Evolutionary conservation across 441 rosid species (phyloP), one percentile per base, ranked within the genome.

Genomic region (Gossypium laxum): DNA sequence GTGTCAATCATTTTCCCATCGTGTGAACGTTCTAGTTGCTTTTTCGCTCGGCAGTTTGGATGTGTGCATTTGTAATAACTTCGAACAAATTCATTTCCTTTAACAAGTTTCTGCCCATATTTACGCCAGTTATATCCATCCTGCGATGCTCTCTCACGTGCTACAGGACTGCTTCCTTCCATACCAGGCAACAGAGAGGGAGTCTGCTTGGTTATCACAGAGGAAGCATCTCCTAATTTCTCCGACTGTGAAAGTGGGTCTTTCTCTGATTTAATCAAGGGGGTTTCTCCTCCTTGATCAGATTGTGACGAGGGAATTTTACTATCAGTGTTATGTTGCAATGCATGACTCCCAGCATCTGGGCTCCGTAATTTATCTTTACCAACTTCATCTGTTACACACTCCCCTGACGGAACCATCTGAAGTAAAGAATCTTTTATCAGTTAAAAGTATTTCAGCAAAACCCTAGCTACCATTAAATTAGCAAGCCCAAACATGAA

Each of bases 61-160:
- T 88, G 87, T 0, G 98, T 89, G 68, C 98, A 92, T 79, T 82
- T 89, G 84, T 92, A 92, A 79, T 92, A 92, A 79, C 98, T 92
- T 61, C 98, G 82, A 1, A 92, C 74, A 75, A 88, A 89, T 81
- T 89, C 97, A 81, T 89, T 92, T 32, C 93, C 97, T 75, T 83
- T 86, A 60, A 92, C 98, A 80, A 87, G 76, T 73, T 92, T 92
- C 87, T 92, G 97, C 17, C 98, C 98, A 22, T 93, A 93, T 76
- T 93, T 93, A 57, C 96, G 78, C 97, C 98, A 93, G 75, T 85
- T 86, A 78, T 82, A 93, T 70, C 96, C 98, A 71, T 91, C 97
- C 78, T 84, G 91, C 57, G 82, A 82, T 47, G 80, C 87, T 75
- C 91, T 91, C 81, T 93, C 98, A 0, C 90, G 89, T 11, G 77